Evolutionary conservation across 768 basidiomycete genomes (phyloP), one percentile per base, ranked within the genome.

Genomic region (Sistotremastrum suecicum): DNA sequence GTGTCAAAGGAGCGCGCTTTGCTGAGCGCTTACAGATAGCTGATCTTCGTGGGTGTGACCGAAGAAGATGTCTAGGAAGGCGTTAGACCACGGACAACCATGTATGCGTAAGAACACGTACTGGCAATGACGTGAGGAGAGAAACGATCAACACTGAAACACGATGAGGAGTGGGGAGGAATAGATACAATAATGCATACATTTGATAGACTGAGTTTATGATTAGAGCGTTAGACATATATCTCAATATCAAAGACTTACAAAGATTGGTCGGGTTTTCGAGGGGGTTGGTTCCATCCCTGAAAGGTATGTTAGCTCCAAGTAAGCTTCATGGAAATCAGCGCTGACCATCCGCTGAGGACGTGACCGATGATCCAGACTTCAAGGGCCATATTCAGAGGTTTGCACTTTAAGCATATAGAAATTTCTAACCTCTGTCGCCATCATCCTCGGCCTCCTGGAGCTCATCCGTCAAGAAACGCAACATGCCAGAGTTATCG

Each of bases 21-120:
- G 32, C 5, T 20, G 34, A 30, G 12, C 2, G 46, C 67, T 30
- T 48, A 80, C 80, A 32, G 72, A 76, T 37, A 83, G 51, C 60
- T 82, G 71, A 58, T 85, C 83, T 56, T 84, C 79, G 46, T 85
- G 82, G 0, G 77, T 75, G 54, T 86, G 84, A 5, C 83, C 83
- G 56, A 68, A 86, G 66, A 85, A 83, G n/a, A 84, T 74, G 51
- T 74, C 80, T 78, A 45, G 36, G 42, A 55, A 51, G 29, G 37
- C 38, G 43, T 37, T 30, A 42, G 44, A 43, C 47, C 55, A 53
- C 39, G 52, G 56, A 28, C 57, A 48, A 39, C 56, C 20, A 20
- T 20, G 20, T 20, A 20, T 20, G 20, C 20, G 20, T 20, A 20
- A 20, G 20, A 20, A 20, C 57, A 68, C 78, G 38, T 44, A 81